phyloP scores from a whole-genome alignment of 106 monocot genomes.

The Dendrobium officinale region DNA sequence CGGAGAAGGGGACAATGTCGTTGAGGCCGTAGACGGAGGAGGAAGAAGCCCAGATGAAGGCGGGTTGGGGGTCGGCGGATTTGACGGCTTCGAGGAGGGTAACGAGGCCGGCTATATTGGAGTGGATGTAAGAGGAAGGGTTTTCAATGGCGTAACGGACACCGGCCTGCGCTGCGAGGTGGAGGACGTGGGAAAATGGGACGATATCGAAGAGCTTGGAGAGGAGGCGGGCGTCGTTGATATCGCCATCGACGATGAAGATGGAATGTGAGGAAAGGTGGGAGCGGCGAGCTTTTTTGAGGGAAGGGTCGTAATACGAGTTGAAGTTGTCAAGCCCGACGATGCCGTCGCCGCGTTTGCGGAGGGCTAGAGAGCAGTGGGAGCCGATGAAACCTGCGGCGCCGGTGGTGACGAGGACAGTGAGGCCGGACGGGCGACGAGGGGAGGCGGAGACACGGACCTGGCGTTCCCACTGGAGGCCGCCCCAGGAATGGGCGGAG shows the following conservation, averaged over 20 bases:
- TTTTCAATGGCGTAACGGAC: slow-evolving; percentile 50
- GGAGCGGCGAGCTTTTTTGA: slow-evolving; percentile 27
- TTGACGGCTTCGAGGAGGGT: slow-evolving; percentile 38
- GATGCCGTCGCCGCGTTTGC: slow-evolving; percentile 30
- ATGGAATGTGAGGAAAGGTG: slow-evolving; percentile 23
- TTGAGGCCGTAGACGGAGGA: slow-evolving; percentile 55
- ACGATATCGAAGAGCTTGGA: slow-evolving; percentile 37
- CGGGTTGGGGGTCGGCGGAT: slow-evolving; percentile 41
- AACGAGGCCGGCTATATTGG: slow-evolving; percentile 48
- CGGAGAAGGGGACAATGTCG: slow-evolving; percentile 50
- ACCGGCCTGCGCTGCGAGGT: slow-evolving; percentile 51
- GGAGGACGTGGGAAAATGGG: slow-evolving; percentile 42
- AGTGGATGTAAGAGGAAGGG: slow-evolving; percentile 44
- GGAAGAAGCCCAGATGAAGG: slow-evolving; percentile 47
- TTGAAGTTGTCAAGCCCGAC: slow-evolving; percentile 31
- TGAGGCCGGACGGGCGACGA: slow-evolving; percentile 21
- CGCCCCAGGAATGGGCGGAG: slow-evolving; percentile 27
- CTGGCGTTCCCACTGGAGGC: slow-evolving; percentile 34
- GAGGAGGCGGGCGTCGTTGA: slow-evolving; percentile 31
- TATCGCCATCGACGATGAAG: slow-evolving; percentile 35
- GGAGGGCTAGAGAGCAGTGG: slow-evolving; percentile 32
- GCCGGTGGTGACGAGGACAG: slow-evolving; percentile 43
- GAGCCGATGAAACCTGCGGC: slow-evolving; percentile 37
- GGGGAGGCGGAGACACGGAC: slow-evolving; percentile 16
- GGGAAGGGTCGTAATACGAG: slow-evolving; percentile 34